A percentile compares a stretch with the other conserved stretches of the same genome.
These are phyloP conservation scores for Aspergillus udagawae DNA, from an alignment of 2,329 filamentous ascomycete species.

Conservation along the genomic window DNA sequence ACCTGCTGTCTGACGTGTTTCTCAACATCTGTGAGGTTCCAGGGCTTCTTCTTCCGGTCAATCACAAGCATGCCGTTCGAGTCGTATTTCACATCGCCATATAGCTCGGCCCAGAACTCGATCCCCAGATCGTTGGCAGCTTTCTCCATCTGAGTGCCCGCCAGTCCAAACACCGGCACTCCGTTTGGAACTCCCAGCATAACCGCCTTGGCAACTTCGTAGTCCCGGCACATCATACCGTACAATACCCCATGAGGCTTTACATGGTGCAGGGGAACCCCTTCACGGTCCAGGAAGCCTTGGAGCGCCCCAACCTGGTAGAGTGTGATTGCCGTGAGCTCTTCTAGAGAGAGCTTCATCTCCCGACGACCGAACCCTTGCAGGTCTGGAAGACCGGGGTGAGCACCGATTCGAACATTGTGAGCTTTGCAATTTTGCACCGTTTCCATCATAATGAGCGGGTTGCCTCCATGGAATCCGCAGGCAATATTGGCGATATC, in stretches of 20 bases:
- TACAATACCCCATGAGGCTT: conserved; percentile 62
- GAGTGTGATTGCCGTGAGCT: conserved; percentile 54
- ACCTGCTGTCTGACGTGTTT: conserved; percentile 42
- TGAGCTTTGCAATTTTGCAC: conserved; percentile 56
- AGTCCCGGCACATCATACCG: conserved; percentile 53
- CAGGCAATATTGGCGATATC: conserved; percentile 62
- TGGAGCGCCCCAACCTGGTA: conserved; percentile 63
- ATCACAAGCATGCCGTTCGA: conserved; percentile 50
- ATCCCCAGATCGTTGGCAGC: conserved; percentile 51
- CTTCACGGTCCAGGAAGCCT: conserved; percentile 56
- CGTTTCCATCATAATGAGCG: conserved; percentile 61
- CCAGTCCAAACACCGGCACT: conserved; percentile 51
- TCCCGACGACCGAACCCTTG: conserved; percentile 62
- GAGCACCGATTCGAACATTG: conserved; percentile 56
- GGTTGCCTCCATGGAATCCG: conserved; percentile 58
- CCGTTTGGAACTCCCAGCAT: conserved; percentile 51
- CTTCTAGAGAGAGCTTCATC: conserved; percentile 56
- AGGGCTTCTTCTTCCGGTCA: conserved; percentile 56
- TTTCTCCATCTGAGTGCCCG: conserved; percentile 53
- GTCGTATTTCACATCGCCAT: conserved; percentile 55
- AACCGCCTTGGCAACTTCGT: conserved; percentile 50
- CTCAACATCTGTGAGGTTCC: conserved; percentile 38
- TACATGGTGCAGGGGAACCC: conserved; percentile 55
- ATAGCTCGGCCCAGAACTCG: conserved; percentile 53
- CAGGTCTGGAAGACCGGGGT: conserved; percentile 62